Evolutionary conservation across 2,329 filamentous ascomycete species (phyloP), one percentile per base, ranked within the genome.

Genomic region (Akanthomyces muscarius): DNA sequence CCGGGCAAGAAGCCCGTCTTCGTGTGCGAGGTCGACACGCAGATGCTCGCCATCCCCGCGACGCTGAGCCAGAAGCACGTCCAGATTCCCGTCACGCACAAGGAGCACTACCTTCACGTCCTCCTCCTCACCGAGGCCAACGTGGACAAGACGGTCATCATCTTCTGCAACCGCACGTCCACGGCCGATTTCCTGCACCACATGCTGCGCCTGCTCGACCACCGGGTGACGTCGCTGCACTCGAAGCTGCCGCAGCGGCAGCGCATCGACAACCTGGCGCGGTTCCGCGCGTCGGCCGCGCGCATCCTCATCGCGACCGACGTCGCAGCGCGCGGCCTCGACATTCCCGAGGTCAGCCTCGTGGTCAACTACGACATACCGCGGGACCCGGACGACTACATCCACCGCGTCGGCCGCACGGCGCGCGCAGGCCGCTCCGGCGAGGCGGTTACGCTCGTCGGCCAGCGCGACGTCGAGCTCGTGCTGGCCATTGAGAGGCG

Each of bases 291-390:
- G 2, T 86, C 87, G 6, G 95, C 92, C 0, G 92, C 95, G 7
- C 85, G 94, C 16, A 90, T 99, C 63, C 84, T 99, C 1, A 90
- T 99, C 13, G 94, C 95, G 1, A 99, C 95, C 0, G 95, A 99
- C 73, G 93, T 99, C 16, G 95, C 95, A 0, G 91, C 92, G 23
- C 86, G 95, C 74, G 95, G 95, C 82, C 85, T 99, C 4, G 95
- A 99, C 78, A 97, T 99, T 65, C 94, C 94, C 1, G 90, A 92
- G 68, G 94, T 98, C 7, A 89, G 85, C 61, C 77, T 98, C 18
- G 95, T 99, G 2, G 80, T 99, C 72, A 98, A 99, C 77, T 99
- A 93, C 76, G 95, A 99, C 73, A 86, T 99, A 0, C 95, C 95
- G 0, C 87, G 94, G n/a, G 92, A 97, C 72, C 92, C 94, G 3